Base-by-base conservation (phyloP, 108 stramenopile species). In the Chaetoceros tenuissimus region DNA sequence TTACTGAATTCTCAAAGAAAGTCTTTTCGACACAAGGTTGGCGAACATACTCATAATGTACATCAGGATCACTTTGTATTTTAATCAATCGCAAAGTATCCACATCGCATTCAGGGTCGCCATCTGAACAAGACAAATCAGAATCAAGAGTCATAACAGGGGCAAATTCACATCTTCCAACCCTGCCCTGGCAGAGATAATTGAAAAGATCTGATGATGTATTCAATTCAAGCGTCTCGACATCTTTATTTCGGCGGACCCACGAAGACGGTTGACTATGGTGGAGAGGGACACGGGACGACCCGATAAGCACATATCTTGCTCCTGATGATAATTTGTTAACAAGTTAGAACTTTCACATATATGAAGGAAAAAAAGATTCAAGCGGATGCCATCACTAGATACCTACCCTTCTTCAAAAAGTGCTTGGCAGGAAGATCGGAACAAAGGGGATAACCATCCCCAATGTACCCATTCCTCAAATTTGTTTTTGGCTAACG, bases 401-500 rank as follows among this genome's bases (percentile, higher is more conserved):
- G 1, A 79, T 80, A n/a, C n/a, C n/a, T 62, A 13, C 79, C 79
- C 30, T 48, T 51, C 49, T 68, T 67, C 28, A 85, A 62, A 40
- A 85, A 85, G 18, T 78, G 54, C 47, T 57, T 53, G 10, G 17
- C 28, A 21, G 77, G 77, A 19, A 84, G 57, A 46, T 83, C 78
- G 5, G 31, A 49, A 55, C 82, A 83, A 21, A 79, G 67, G 13
- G 67, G 64, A 55, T 78, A 74, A 21, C 66, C 48, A 48, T 85
- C 84, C 19, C 80, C 84, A 21, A 85, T 63, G 53, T 79, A 85
- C 3, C 51, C 55, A 2, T 46, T 62, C 60, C 55, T 19, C n/a
- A 82, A 43, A 30, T 55, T 52, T 13, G 56, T 40, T 46, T 82
- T 82, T 30, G 81, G 81, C 51, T 82, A 86, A n/a, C 55, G n/a